Evolutionary conservation across 495 filamentous ascomycete species (phyloP).

Genomic region (Chaetomidium leptoderma): DNA sequence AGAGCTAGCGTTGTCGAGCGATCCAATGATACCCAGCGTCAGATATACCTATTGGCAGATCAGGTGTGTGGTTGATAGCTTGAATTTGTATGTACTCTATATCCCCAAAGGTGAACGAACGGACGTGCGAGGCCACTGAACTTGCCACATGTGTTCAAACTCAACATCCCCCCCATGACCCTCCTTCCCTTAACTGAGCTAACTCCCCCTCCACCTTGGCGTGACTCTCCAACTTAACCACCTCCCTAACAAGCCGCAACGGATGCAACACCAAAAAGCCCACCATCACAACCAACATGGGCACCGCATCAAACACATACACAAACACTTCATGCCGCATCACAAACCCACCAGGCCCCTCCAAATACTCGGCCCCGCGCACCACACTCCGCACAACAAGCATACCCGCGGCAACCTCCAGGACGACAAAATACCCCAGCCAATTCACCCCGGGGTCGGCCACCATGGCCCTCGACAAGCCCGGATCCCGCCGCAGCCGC

Average conservation of each 20-base stretch:
- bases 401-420: conserved; percentile 3
- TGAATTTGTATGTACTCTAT: too few species aligned
- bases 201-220: background rate
- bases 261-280: conserved; percentile 7
- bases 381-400: conserved; percentile 3
- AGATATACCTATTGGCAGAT: too few species aligned
- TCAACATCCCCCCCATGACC: background rate
- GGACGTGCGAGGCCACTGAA: too few species aligned
- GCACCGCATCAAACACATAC: conserved; percentile 9
- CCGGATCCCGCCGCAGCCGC: background rate
- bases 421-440: conserved; percentile 3
- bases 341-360: background rate
- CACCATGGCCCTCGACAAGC: background rate
- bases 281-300: conserved; percentile 5
- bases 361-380: background rate
- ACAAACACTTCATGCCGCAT: background rate
- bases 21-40: conserved; percentile 2
- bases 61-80: too few species aligned
- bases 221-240: background rate
- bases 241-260: conserved; percentile 4
- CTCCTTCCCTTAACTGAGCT: background rate
- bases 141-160: too few species aligned
- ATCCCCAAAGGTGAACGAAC: too few species aligned
- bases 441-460: background rate
- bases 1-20: background rate